These are phyloP conservation scores for Paracorniculantispora psalliotae DNA, from an alignment of 2,329 filamentous ascomycete genomes.

Conservation along the genomic window DNA sequence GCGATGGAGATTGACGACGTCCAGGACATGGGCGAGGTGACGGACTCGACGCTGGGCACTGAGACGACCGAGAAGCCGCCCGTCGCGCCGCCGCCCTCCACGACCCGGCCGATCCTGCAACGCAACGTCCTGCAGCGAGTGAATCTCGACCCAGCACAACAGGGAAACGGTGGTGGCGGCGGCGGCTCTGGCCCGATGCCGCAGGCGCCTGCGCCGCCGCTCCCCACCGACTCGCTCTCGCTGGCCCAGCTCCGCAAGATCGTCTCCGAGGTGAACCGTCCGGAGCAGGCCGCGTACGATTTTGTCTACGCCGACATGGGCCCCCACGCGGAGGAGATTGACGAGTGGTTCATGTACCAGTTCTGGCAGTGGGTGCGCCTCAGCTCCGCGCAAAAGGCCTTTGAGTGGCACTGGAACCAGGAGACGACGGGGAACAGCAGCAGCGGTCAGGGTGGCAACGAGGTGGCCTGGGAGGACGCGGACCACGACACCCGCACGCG, in stretches of 20 bases:
- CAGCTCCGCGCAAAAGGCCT: constrained; percentile 68
- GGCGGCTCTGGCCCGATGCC: constrained; percentile 17
- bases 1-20: constrained; percentile 6
- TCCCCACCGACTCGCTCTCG: constrained; percentile 64
- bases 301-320: constrained; percentile 74
- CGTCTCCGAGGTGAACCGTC: constrained; percentile 66
- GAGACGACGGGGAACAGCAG: constrained; percentile 25
- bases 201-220: constrained; percentile 32
- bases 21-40: constrained; percentile 33
- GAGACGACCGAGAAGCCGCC: constrained; percentile 33
- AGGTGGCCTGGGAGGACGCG: constrained; percentile 60
- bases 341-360: constrained; percentile 96
- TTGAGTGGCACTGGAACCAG: constrained; percentile 69
- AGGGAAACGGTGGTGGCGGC: constrained; percentile 23
- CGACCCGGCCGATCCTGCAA: constrained; percentile 23
- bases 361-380: constrained; percentile 80
- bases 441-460: constrained; percentile 13
- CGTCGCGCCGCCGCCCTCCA: constrained; percentile 25
- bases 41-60: constrained; percentile 28
- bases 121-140: constrained; percentile 25
- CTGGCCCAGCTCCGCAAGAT: constrained; percentile 68
- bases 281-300: constrained; percentile 72
- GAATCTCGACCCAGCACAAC: constrained; percentile 17
- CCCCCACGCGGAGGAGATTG: constrained; percentile 78
- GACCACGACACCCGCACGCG: constrained; percentile 48